Evolutionary conservation across 176 grass and related monocot species (phyloP).

Genomic region (Raddia guianensis): DNA sequence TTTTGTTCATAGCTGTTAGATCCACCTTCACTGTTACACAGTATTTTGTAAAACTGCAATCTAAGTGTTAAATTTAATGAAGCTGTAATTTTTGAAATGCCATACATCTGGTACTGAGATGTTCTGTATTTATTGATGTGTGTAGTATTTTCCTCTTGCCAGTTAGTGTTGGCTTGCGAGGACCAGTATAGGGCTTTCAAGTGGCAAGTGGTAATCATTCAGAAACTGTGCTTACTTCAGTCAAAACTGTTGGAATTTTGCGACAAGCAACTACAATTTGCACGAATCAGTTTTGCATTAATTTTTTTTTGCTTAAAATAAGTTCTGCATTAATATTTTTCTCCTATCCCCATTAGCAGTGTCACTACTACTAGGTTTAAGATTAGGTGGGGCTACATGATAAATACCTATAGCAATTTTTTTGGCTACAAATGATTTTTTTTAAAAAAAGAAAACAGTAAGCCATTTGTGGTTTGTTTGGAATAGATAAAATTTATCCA

Average conservation of each 20-base stretch:
- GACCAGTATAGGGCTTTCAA: background rate
- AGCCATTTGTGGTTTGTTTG: constrained; percentile 5
- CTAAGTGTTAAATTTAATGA: constrained; percentile 34
- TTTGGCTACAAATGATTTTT: constrained; percentile 1
- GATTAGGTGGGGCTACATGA: background rate
- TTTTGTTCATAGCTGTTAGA: constrained; percentile 17
- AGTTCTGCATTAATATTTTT: background rate
- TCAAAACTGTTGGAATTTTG: constrained; percentile 11
- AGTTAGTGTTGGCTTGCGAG: background rate
- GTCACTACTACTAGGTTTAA: background rate
- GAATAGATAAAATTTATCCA: background rate
- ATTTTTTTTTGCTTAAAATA: background rate
- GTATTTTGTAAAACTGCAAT: background rate
- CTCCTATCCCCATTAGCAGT: background rate
- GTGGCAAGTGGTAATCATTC: background rate
- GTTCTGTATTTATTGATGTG: background rate
- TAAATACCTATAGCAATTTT: background rate
- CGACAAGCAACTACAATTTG: background rate
- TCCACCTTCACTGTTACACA: constrained; percentile 7
- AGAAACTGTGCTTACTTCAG: background rate
- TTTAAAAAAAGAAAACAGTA: background rate
- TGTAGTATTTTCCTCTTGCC: background rate
- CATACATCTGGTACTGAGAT: constrained; percentile 12
- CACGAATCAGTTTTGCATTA: background rate
- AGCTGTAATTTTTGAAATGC: constrained; percentile 11